Conservation (phyloP, 176 grass and related monocot species). For the Coix lacrymajobi region DNA sequence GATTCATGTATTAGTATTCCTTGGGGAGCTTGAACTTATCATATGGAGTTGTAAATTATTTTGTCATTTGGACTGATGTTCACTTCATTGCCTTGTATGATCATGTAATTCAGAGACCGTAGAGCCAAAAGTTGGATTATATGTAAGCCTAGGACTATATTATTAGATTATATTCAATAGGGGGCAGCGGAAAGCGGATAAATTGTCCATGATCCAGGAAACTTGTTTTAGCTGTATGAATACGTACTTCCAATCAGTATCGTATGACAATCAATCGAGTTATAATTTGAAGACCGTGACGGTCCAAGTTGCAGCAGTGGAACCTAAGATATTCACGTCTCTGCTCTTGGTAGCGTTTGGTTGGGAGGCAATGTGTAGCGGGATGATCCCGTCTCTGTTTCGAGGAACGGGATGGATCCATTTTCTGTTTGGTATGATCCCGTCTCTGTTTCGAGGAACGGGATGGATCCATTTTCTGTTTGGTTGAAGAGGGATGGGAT, state of each 20-base stretch:
- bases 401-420: no score
- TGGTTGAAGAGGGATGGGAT: no score
- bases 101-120: conserved; percentile 9
- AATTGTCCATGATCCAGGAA: neutral
- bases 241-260: neutral
- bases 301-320: neutral
- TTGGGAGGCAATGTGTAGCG: no score
- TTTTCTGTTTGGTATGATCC: no score
- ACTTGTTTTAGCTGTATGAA: neutral
- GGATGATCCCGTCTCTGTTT: no score
- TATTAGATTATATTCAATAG: neutral
- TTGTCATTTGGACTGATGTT: neutral
- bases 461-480: no score
- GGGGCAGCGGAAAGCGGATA: neutral
- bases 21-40: conserved; percentile 10
- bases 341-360: no score
- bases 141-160: neutral
- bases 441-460: no score
- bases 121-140: neutral
- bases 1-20: conserved; percentile 2
- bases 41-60: neutral
- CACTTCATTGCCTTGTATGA: conserved; percentile 1
- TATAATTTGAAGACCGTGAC: neutral
- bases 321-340: neutral
- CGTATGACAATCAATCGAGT: neutral